Evolutionary conservation across 257 asterid species (phyloP).

Genomic region (Ilex asprella): DNA sequence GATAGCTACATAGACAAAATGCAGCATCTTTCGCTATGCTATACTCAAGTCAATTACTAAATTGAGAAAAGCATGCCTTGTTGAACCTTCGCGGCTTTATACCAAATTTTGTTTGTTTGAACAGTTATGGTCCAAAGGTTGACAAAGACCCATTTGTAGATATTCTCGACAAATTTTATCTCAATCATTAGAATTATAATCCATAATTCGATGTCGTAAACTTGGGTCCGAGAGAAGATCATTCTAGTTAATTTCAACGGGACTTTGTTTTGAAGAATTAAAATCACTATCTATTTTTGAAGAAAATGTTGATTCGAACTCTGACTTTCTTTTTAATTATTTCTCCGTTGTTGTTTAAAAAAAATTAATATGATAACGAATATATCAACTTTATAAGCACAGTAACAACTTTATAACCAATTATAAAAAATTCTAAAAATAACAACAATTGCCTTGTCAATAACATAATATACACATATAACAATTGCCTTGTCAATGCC

Average conservation of each 20-base stretch:
- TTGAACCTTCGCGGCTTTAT: neutral
- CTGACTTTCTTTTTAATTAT: too few species aligned
- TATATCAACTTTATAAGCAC: too few species aligned
- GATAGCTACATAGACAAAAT: neutral
- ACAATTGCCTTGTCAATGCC: too few species aligned
- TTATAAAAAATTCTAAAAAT: too few species aligned
- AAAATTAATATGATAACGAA: too few species aligned
- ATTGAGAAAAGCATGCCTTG: neutral
- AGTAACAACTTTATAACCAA: too few species aligned
- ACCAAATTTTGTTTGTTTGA: neutral
- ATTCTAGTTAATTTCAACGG: neutral
- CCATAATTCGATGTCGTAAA: neutral
- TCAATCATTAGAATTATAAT: too few species aligned
- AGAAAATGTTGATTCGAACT: too few species aligned
- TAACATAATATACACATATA: too few species aligned
- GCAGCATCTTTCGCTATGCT: neutral
- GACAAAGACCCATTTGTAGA: neutral
- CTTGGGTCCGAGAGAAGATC: neutral
- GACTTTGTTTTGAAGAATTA: too few species aligned
- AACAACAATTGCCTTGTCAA: too few species aligned
- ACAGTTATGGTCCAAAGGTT: neutral
- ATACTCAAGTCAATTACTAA: neutral
- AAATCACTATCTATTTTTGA: too few species aligned
- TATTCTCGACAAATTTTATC: neutral
- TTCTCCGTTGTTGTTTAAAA: neutral